These are phyloP conservation scores for Fonsecaea nubica DNA, from an alignment of 2,329 filamentous ascomycete genomes.

Conservation along the genomic window DNA sequence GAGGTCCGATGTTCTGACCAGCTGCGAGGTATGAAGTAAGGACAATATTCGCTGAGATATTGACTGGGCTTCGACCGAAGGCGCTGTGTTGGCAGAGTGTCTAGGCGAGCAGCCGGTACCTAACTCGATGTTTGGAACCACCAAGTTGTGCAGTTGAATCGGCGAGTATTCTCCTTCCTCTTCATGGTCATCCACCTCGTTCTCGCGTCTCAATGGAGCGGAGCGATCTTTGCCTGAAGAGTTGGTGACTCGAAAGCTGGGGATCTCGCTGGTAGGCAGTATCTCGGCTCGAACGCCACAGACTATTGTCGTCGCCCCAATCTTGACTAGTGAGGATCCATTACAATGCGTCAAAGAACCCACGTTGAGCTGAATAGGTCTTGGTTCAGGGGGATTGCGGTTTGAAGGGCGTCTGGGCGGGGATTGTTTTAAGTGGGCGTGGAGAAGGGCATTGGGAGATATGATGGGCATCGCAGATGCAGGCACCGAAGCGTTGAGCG, in stretches of 20 bases:
- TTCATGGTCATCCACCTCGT: conserved; percentile 50
- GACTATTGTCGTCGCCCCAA: conserved; percentile 84
- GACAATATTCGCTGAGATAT: conserved; percentile 80
- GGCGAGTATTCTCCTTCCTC: conserved; percentile 50
- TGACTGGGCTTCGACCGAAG: conserved; percentile 79
- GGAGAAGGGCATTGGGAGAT: conserved; percentile 79
- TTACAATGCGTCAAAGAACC: conserved; percentile 87
- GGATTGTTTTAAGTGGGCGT: conserved; percentile 76
- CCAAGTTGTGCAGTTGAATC: conserved; percentile 62
- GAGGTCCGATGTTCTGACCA: conserved; percentile 72
- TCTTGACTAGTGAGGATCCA: conserved; percentile 84
- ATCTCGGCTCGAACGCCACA: conserved; percentile 91
- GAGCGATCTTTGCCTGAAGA: conserved; percentile 15
- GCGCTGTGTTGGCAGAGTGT: conserved; percentile 74
- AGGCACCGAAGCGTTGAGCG: conserved; percentile 27
- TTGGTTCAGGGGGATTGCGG: conserved; percentile 71
- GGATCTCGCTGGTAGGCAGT: conserved; percentile 75
- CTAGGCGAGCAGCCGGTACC: conserved; percentile 90
- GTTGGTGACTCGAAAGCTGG: conserved; percentile 63
- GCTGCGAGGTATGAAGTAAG: conserved; percentile 72
- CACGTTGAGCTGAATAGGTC: conserved; percentile 76
- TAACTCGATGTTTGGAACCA: conserved; percentile 93
- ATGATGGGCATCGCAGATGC: conserved; percentile 39
- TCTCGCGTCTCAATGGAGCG: conserved; percentile 7
- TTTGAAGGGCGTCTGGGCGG: conserved; percentile 79